Conservation (phyloP, 305 asterid species). For the Solanum hybrid region DNA sequence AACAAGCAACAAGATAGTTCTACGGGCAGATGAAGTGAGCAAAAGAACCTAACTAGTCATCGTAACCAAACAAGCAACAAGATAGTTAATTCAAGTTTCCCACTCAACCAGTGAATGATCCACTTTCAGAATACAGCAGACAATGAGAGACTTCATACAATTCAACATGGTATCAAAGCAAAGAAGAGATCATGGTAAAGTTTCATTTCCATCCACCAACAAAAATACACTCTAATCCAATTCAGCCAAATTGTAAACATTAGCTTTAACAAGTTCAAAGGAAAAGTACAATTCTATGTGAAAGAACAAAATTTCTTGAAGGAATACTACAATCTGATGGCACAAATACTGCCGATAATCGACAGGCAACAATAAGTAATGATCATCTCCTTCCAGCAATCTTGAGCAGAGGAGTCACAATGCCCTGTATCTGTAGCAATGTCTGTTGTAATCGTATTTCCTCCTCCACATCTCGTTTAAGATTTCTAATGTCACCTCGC, state of each 20-base stretch:
- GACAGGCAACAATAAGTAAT: not conserved
- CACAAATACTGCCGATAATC: not conserved
- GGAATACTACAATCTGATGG: not conserved
- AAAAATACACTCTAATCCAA: not conserved
- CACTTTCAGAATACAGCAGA: not conserved
- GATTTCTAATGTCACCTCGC: constrained; percentile 48
- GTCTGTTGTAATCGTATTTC: constrained; percentile 69
- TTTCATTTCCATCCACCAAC: not conserved
- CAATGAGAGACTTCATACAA: not conserved
- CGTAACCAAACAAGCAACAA: not conserved
- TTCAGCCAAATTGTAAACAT: not conserved
- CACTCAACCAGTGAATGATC: not conserved
- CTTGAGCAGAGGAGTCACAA: constrained; percentile 65
- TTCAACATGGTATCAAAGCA: not conserved
- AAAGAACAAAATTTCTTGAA: not conserved
- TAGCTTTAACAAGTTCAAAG: not conserved
- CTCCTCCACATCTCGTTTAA: constrained; percentile 69
- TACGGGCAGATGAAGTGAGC: not conserved
- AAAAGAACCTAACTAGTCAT: not conserved
- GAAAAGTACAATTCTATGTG: not conserved
- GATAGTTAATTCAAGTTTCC: not conserved
- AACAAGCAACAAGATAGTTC: not conserved
- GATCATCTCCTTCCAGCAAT: constrained; percentile 61
- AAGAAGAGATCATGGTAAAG: not conserved
- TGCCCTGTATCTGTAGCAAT: constrained; percentile 75